Base-by-base conservation (phyloP, 768 basidiomycete genomes). In the Lanmaoa rubissima region DNA sequence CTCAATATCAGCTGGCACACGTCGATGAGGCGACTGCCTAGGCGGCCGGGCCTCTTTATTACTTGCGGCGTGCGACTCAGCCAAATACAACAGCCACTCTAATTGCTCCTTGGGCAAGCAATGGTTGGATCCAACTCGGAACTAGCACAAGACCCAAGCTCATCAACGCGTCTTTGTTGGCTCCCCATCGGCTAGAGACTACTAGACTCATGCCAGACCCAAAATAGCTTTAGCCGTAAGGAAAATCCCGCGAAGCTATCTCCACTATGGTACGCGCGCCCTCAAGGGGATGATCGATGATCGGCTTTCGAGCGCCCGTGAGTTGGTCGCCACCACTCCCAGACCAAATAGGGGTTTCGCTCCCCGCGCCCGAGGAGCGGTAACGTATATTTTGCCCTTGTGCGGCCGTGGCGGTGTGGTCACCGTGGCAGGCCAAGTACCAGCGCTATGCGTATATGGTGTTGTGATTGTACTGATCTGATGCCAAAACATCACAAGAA, bases 1-100 rank as follows among this genome's bases (percentile, higher is more conserved):
- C 47, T 49, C 55, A 41, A 55, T 56, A 44, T 57, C 48, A 54
- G 39, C 53, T 55, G 51, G 38, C 41, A 43, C 50, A 61, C 56
- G 43, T 50, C 57, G 28, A 46, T n/a, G 17, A 42, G 36, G 34
- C 6, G 35, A 31, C 38, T 43, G 31, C 35, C 21, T 39, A 6
- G 32, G 42, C 24, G n/a, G 19, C 41, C 24, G 34, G 4, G 40
- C 16, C 17, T 40, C 26, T 32, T 8, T 32, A 28, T 36, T 48
- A 14, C n/a, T 34, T 40, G 6, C 28, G 31, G 10, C 41, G 24
- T 36, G 31, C n/a, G 6, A 55, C n/a, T 36, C 32, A 5, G 32
- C 9, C 48, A 51, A 32, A 16, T 17, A 14, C 9, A n/a, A 44
- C 28, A 1, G 35, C 16, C 35, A 32, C 13, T 9, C 5, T 50